Base-by-base conservation (phyloP, 1,139 yeast genomes). In the Taphrina betulina region DNA sequence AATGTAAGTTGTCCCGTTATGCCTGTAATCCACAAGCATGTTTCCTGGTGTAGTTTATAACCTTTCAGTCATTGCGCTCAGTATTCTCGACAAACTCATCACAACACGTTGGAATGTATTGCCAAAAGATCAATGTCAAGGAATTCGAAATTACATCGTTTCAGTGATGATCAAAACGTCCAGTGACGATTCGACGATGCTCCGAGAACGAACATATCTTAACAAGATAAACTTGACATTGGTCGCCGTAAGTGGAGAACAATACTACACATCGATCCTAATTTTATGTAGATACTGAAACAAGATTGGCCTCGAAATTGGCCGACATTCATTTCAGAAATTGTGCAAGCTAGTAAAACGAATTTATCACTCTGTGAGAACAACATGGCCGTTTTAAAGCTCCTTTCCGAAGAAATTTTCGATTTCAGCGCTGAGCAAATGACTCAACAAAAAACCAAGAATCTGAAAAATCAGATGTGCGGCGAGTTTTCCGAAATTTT, bases 261-360 rank as follows among this genome's bases (percentile, higher is more conserved):
- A 17, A 5, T 29, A 28, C 20, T 19, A 10, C 23, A 31, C 22
- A 26, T 7, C 12, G 10, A 26, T 12, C 10, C 10, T 12, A 7
- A 7, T 7, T 7, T 12, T 23, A 17, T 3, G 4, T 95, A 92
- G 67, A 83, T 92, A 53, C 79, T 92, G 67, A 92, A 92, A 68
- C 97, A 94, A 71, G 99, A 92, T 69, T 92, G 99, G 99, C 99
- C 99, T 37, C 89, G 83, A 64, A 86, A 89, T 68, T 92, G 99
- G 99, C 97, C 97, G 20, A 87, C 85, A 65, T 92, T 94, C 66
- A 85, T 92, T 55, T 96, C 97, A 12, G 98, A 94, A 69, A 80
- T 92, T 61, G 94, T 92, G 42, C 78, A 78, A 61, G 83, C 95
- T 62, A 84, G 95, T 53, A 80, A 88, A 61, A 81, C 94, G 17